These are phyloP conservation scores for Pecoramyces ruminantium DNA, from an alignment of 192 early-diverging fungal genomes.

Conservation along the genomic window DNA sequence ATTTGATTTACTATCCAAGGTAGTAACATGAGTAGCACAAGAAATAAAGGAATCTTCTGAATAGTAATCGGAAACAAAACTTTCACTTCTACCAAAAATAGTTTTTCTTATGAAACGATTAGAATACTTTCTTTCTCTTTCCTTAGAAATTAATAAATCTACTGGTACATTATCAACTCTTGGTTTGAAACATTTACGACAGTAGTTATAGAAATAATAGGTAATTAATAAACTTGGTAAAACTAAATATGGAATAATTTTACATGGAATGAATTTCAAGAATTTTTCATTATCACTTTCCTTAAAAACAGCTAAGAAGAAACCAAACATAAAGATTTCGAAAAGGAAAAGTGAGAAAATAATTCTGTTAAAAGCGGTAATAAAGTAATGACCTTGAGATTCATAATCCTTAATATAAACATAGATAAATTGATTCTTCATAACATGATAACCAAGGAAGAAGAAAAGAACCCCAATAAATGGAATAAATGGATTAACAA, in stretches of 20 bases:
- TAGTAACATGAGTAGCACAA: background rate
- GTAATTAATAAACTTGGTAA: background rate
- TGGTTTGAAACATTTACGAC: background rate
- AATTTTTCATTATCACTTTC: too few relatives aligned
- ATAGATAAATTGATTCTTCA: background rate
- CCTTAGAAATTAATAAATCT: background rate
- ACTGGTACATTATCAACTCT: background rate
- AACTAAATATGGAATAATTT: background rate
- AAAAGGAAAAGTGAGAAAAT: background rate
- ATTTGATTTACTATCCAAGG: background rate
- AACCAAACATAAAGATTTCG: background rate
- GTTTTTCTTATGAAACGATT: background rate
- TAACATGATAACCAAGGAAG: background rate
- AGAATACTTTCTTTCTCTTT: background rate
- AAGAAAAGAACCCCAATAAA: background rate
- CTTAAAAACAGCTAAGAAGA: background rate
- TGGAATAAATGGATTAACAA: background rate
- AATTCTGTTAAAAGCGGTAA: background rate
- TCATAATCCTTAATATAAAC: background rate
- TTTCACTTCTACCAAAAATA: background rate
- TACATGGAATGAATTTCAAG: background rate
- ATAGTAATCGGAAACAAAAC: background rate
- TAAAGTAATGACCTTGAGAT: background rate
- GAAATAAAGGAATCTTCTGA: background rate
- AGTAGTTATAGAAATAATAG: background rate